Base-by-base conservation (phyloP, 352 stramenopile genomes). In the Phytophthora idaei region DNA sequence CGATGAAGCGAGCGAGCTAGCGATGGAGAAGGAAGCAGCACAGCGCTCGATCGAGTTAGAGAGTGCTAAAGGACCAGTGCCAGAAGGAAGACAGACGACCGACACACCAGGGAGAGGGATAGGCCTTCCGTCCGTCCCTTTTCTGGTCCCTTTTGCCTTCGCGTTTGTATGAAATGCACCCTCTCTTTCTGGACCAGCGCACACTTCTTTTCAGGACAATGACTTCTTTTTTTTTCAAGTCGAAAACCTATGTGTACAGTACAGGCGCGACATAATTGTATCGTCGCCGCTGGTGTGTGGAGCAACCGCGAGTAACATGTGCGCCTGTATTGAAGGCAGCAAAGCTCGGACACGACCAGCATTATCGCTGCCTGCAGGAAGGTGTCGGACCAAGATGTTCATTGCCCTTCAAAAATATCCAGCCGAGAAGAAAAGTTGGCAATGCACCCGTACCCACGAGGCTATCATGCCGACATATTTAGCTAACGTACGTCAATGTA, bases 1-100 rank as follows among this genome's bases (percentile, higher is more conserved):
- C 36, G 36, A 42, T 42, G 36, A n/a, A 50, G 46, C 27, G 29
- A 27, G 31, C 57, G 57, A 64, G 51, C 44, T 45, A 54, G 45
- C 55, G 55, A 61, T 61, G 54, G 21, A 51, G 10, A 32, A 45
- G 53, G 29, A 27, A 56, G 27, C 21, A 21, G 21, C 0, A 21
- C 21, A 21, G 21, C n/a, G 32, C 32, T 32, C 17, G 31, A 15
- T 44, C 49, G 31, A 32, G n/a, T 44, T 39, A 34, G 44, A 52
- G 28, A 51, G 56, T 53, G 55, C 55, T 61, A 61, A 61, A 61
- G 44, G 42, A 61, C 56, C 56, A 76, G 69, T 76, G 69, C 69
- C 57, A 64, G 69, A 70, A 61, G 64, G 69, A 68, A 65, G 64
- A 55, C 49, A 61, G 63, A 66, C 45, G 45, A 51, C 27, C 44